Evolutionary conservation across 306 rosid species (phyloP).

Genomic region (Citrullus mucosospermus): DNA sequence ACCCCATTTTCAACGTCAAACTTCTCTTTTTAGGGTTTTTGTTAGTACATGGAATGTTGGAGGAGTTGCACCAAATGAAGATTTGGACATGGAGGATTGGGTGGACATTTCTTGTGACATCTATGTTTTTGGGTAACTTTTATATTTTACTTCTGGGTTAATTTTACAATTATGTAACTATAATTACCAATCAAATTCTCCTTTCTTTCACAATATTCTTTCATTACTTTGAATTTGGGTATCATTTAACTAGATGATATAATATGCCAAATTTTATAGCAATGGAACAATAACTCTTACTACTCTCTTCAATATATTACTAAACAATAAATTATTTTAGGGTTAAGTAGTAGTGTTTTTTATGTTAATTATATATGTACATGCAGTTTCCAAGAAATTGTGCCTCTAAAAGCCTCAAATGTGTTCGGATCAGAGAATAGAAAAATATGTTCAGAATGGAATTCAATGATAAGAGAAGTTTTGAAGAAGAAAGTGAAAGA

Average conservation of each 20-base stretch:
- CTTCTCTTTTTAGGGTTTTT: constrained; percentile 38
- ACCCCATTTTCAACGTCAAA: neutral
- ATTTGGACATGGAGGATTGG: constrained; percentile 46
- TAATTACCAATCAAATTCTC: too few species aligned
- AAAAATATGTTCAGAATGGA: constrained; percentile 48
- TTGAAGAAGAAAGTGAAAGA: constrained; percentile 39
- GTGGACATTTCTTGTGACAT: constrained; percentile 60
- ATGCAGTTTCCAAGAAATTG: constrained; percentile 82
- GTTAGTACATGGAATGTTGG: constrained; percentile 92
- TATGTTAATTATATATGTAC: neutral
- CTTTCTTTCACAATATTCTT: neutral
- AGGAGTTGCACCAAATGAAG: constrained; percentile 64
- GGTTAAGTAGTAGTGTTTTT: too few species aligned
- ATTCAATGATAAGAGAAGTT: constrained; percentile 47
- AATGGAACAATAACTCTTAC: too few species aligned
- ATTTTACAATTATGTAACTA: neutral
- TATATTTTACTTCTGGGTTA: neutral
- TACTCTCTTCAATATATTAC: too few species aligned
- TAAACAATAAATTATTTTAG: too few species aligned
- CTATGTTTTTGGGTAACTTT: constrained; percentile 64
- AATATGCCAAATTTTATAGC: too few species aligned
- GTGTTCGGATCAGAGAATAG: constrained; percentile 61
- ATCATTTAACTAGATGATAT: neutral
- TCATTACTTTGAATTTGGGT: neutral
- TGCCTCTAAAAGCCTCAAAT: constrained; percentile 73